phyloP scores from a whole-genome alignment of 1,284 basidiomycete species.

The Tylopilus sp. region DNA sequence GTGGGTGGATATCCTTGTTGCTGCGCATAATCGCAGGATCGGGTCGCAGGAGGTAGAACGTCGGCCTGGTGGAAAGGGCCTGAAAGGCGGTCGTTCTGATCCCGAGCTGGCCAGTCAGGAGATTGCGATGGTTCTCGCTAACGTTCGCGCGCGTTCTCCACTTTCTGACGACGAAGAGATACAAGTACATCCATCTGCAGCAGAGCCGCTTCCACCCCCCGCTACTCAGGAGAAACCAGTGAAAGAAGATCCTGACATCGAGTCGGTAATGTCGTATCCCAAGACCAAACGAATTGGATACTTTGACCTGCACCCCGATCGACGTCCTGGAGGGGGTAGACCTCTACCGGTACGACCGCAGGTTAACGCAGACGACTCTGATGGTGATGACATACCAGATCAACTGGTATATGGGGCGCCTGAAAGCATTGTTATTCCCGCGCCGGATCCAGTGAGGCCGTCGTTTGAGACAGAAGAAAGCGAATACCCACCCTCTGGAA shows the following conservation, averaged over 20 bases:
- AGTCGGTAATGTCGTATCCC: constrained; percentile 36
- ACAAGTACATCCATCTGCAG: constrained; percentile 6
- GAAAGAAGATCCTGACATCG: constrained; percentile 35
- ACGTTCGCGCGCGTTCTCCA: constrained; percentile 52
- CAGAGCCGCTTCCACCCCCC: constrained; percentile 8
- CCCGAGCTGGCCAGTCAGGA: constrained; percentile 71
- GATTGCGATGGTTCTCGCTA: constrained; percentile 65
- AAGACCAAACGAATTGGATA: constrained; percentile 51
- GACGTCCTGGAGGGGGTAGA: constrained; percentile 32
- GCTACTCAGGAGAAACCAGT: constrained; percentile 31
- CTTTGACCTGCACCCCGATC: constrained; percentile 66
- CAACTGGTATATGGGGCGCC: constrained; percentile 31
- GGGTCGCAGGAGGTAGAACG: constrained; percentile 54
- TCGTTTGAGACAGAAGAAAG: constrained; percentile 34
- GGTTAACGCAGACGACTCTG: constrained; percentile 32
- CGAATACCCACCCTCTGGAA: constrained; percentile 33
- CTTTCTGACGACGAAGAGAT: constrained; percentile 41
- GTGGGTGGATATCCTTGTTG: constrained; percentile 84
- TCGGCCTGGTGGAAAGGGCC: constrained; percentile 29
- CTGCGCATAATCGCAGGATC: constrained; percentile 56
- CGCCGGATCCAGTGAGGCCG: constrained; percentile 28
- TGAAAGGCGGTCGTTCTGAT: constrained; percentile 47
- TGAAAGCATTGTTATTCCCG: constrained; percentile 18
- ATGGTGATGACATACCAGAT: constrained; percentile 35
- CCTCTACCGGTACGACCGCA: constrained; percentile 30